Evolutionary conservation across 2,329 filamentous ascomycete genomes (phyloP), one percentile per base, ranked within the genome.

Genomic region (Pezicula neosporulosa): DNA sequence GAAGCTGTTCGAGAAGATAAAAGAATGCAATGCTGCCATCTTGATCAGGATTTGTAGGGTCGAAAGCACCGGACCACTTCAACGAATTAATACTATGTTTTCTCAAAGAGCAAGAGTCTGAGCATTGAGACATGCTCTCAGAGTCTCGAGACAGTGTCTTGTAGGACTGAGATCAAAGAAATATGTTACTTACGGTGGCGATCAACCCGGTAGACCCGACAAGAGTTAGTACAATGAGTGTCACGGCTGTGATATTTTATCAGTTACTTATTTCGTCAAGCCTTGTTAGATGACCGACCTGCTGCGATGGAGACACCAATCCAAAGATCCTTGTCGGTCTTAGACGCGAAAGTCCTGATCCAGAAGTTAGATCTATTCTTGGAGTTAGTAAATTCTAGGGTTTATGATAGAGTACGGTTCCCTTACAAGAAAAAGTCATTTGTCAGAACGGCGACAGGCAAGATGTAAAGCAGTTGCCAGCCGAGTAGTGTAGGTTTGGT

Each of bases 381-480:
- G 30, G 10, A 33, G 30, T 33, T 33, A 33, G 30, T 33, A 33
- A 13, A 33, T 33, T 3, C 30, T 33, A 10, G 30, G 12, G 12
- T 13, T 33, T 10, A 13, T 33, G 30, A 33, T 33, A 13, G 3
- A 13, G 30, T 10, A 33, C 12, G 30, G 30, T 33, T 33, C 9
- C 9, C 30, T 7, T 33, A 33, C 41, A 94, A 75, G 74, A 94
- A 94, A 75, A 94, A 92, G 73, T 92, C 85, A 71, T 93, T 94
- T 53, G 89, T 92, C 50, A 92, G 66, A 57, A 94, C 81, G 42
- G 89, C 89, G 6, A 94, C 80, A 0, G 90, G 88, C 1, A 94
- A 77, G 58, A 94, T 93, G 72, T 93, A 94, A 35, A 94, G 74
- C 13, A 94, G 80, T 69, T 94, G 89, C 88, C 90, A 94, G 50